Conservation (phyloP, 768 basidiomycete genomes). For the Mycena filopes region DNA sequence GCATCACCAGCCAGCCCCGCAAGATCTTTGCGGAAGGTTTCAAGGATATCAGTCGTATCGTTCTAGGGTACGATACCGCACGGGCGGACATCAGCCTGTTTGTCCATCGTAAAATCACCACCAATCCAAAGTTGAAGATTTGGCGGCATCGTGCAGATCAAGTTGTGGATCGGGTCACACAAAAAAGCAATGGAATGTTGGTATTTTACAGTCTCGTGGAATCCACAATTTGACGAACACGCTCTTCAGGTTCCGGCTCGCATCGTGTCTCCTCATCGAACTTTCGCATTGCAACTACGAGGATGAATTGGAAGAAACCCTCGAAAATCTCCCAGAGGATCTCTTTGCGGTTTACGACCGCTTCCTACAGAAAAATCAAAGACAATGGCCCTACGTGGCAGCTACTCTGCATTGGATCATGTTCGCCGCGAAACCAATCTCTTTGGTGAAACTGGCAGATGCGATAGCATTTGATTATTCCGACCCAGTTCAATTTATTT, state of each 20-base stretch:
- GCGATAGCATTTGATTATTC: background rate
- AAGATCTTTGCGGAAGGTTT: background rate
- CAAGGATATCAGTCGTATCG: background rate
- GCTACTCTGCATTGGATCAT: background rate
- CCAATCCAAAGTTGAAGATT: background rate
- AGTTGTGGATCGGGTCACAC: background rate
- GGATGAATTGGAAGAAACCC: background rate
- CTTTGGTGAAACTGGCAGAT: background rate
- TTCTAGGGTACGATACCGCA: background rate
- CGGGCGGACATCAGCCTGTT: conserved; percentile 5
- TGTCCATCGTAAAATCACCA: background rate
- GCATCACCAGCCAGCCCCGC: conserved; percentile 9
- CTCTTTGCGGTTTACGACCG: background rate
- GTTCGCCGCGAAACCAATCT: background rate
- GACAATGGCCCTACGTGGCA: background rate
- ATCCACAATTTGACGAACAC: background rate
- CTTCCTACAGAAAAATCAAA: background rate
- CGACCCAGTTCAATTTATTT: background rate
- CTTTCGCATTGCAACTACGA: background rate
- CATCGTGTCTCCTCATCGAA: conserved; percentile 3
- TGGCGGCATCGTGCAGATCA: background rate
- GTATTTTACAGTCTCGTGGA: background rate
- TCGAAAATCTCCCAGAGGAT: background rate
- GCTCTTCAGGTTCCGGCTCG: background rate
- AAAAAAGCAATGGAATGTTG: background rate